Conservation (phyloP, 106 monocot species). For the Triglochin maritima region DNA sequence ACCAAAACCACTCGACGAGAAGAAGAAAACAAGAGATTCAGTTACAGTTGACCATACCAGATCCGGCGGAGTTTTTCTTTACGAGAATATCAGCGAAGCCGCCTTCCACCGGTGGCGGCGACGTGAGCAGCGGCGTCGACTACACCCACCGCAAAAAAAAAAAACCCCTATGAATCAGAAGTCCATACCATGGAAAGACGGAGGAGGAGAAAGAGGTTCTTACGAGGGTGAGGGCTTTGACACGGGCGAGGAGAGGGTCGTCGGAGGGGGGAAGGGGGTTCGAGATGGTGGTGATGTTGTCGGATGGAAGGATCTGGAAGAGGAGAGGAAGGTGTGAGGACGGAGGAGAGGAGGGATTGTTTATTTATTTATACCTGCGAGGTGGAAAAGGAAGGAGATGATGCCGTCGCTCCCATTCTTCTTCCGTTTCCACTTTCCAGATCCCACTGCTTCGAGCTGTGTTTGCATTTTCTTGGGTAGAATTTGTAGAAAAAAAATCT, state of each 20-base stretch:
- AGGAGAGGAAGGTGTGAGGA: not conserved
- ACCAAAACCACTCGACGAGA: not conserved
- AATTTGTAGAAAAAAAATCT: too few relatives aligned
- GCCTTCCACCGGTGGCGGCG: constrained; percentile 40
- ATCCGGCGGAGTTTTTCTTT: constrained; percentile 35
- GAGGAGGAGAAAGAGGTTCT: not conserved
- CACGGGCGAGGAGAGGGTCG: constrained; percentile 56
- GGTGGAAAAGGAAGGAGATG: not conserved
- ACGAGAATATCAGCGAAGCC: constrained; percentile 75
- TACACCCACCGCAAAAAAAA: not conserved
- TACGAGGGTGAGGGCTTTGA: constrained; percentile 65
- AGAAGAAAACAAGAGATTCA: not conserved
- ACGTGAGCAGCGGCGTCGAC: constrained; percentile 65
- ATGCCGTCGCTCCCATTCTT: constrained; percentile 15
- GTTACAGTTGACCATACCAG: constrained; percentile 3
- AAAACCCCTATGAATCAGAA: not conserved
- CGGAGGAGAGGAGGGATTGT: not conserved
- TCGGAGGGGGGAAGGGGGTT: constrained; percentile 28
- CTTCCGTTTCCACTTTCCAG: not conserved
- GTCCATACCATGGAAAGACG: not conserved
- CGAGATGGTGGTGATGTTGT: constrained; percentile 78
- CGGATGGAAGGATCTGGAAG: constrained; percentile 9
- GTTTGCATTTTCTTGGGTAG: too few relatives aligned
- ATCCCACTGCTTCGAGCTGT: not conserved
- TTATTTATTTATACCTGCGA: not conserved